These are phyloP conservation scores for Aspergillus bertholletiae DNA, from an alignment of 495 filamentous ascomycete species.

Conservation along the genomic window DNA sequence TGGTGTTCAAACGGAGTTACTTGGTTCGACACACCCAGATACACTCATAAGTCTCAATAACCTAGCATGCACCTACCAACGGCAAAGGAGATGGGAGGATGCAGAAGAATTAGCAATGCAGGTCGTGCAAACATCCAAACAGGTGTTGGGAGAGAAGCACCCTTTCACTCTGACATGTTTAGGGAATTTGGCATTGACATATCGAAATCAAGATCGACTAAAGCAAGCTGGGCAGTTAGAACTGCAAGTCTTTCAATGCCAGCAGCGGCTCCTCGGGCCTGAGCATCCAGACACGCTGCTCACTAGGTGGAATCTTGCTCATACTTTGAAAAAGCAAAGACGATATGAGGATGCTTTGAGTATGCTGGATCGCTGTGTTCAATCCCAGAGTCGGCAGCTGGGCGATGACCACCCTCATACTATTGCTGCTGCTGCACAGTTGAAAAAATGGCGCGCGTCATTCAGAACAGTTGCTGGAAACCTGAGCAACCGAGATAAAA, in stretches of 20 bases:
- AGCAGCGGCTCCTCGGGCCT: neutral
- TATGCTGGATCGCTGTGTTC: too few relatives aligned
- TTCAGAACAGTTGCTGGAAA: too few relatives aligned
- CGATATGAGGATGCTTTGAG: too few relatives aligned
- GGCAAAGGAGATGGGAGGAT: slow-evolving; percentile 31
- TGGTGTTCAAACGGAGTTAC: neutral
- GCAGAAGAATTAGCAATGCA: slow-evolving; percentile 16
- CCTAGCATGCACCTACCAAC: slow-evolving; percentile 13
- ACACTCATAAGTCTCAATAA: neutral
- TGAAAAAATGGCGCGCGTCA: too few relatives aligned
- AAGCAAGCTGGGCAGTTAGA: slow-evolving; percentile 28
- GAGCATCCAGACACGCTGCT: neutral
- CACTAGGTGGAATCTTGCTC: too few relatives aligned
- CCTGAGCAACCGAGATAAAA: too few relatives aligned
- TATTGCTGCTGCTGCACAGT: too few relatives aligned
- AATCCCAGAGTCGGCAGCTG: too few relatives aligned
- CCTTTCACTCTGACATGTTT: slow-evolving; percentile 20
- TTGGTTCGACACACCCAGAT: too few relatives aligned
- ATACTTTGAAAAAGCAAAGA: too few relatives aligned
- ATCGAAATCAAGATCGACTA: slow-evolving; percentile 16
- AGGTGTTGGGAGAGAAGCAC: neutral
- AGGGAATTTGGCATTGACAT: slow-evolving; percentile 15
- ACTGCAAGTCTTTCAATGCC: slow-evolving; percentile 11
- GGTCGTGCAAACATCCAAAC: slow-evolving; percentile 8
- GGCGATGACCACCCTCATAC: too few relatives aligned